Base-by-base conservation (phyloP, 805 yeast species). In the Nakazawaea peltata region DNA sequence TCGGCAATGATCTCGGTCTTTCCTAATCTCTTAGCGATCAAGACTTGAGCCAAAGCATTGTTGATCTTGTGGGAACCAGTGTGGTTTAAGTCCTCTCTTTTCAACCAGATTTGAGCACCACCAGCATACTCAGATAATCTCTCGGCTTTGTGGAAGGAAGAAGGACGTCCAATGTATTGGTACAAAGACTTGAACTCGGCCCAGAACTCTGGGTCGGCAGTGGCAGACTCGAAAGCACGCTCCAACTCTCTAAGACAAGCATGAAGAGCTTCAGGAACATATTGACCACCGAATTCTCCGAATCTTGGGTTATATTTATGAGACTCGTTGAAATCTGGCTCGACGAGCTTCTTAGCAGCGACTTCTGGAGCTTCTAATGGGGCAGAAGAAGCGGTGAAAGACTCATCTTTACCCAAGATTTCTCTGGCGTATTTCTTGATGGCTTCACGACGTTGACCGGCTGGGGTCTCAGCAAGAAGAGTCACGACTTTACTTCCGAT, bases 261-360 rank as follows among this genome's bases (percentile, higher is more conserved):
- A 61, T 88, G 90, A 51, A 92, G 65, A 16, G 94, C 85, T 66
- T 92, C 99, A 26, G 99, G 99, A 27, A 92, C 98, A 54, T 86
- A 92, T 65, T 92, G 98, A 41, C 99, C 99, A 56, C 99, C 99
- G 54, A 86, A 94, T 33, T 77, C 87, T 51, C 97, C 99, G 50
- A 90, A 90, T 43, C 81, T 70, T 39, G 90, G 81, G 46, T 77
- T 71, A 54, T 72, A 82, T 43, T 74, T 71, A 53, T 82, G 92
- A 4, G 44, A 41, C 56, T 81, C 92, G 39, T 66, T 66, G 43
- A 73, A 71, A 5, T 53, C 51, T 13, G 57, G 54, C 2, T 42
- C 40, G 10, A 33, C 35, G 7, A 41, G 33, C 21, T 45, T 39
- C 16, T 45, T 44, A 6, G 44, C 45, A 7, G 48, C 12, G 22